Evolutionary conservation across 306 rosid genomes (phyloP), one percentile per base, ranked within the genome.

Genomic region (Begonia masoniana): DNA sequence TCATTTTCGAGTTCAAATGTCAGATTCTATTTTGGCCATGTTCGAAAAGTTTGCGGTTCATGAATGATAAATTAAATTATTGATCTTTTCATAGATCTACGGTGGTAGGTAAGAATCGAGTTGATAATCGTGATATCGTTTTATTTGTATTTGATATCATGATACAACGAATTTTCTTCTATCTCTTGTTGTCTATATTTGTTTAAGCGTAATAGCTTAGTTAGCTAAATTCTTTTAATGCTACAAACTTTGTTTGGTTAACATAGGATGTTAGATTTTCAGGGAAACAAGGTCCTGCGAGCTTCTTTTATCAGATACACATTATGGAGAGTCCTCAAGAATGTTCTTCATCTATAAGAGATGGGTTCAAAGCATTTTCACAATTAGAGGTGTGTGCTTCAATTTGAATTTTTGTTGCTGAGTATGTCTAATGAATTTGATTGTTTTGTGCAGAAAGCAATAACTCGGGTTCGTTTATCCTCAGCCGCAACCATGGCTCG

Each of bases 301-400:
- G 81, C 83, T 89, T 73, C 74, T 85, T 36, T 54, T 85, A 52
- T 85, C 95, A 1, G 97, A 85, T 62, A 82, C 91, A 13, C 87
- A 80, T 61, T 87, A 71, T 10, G 87, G 91, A 70, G 94, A 78
- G 62, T 78, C 88, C 36, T 85, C 83, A 2, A 74, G 94, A 76
- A 67, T 85, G 71, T 79, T 80, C 57, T 89, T 85, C 85, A 80
- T 89, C 62, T 82, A 82, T 62, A 89, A 80, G 79, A 81, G 83
- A 76, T 89, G 97, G 97, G 68, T 82, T 59, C 70, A 82, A 14
- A 64, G 87, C 61, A 75, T 74, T 76, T 80, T 80, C 62, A 85
- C 83, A 35, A 71, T 85, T 19, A 72, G 50, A 80, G 97, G 97
- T 89, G 55, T n/a, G 53, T 47, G 60, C 7, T 12, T 49, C 24